Base-by-base conservation (phyloP, 352 stramenopile genomes). In the Pythium phragmitis region DNA sequence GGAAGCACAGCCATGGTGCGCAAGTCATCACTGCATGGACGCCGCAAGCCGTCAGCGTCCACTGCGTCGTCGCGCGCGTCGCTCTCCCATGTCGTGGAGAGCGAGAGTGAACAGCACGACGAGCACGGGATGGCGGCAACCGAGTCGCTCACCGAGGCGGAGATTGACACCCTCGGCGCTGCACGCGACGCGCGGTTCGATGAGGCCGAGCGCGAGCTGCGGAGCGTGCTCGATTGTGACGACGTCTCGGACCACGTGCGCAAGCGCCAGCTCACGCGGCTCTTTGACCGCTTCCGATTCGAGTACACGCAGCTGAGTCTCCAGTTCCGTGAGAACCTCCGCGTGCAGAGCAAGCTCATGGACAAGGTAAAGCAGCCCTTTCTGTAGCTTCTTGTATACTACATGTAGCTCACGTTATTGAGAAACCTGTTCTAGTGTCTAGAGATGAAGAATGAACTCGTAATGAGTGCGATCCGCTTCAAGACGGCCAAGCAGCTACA, bases 401-500 rank as follows among this genome's bases (percentile, higher is more conserved):
- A 5, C 26, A 30, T 3, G 26, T 30, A 30, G 4, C 26, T 30
- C 26, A 30, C 26, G 26, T 30, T 30, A 30, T 30, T 30, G 26
- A 5, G 4, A 30, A 30, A 28, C 4, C 26, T 30, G 26, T 30
- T 30, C 26, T 33, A 84, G 69, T 90, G 81, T 53, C 34, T 82
- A 19, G 73, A 87, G 60, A 85, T 90, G 60, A 90, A 90, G 63
- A 84, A 85, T 47, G 75, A 86, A 63, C 79, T 90, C 1, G 74
- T 90, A 56, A 65, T 77, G 53, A 77, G 71, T 33, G 77, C 76
- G 17, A 64, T 88, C 57, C 74, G 77, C 55, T 75, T 90, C 53
- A 79, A 81, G 50, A 81, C 77, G 21, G 71, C 72, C 11, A 73
- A 91, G 63, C 74, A 86, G 65, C 55, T 86, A n/a, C 77, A 91